Evolutionary conservation across 2,329 filamentous ascomycete genomes (phyloP), one percentile per base, ranked within the genome.

Genomic region (Cytospora chrysosperma): DNA sequence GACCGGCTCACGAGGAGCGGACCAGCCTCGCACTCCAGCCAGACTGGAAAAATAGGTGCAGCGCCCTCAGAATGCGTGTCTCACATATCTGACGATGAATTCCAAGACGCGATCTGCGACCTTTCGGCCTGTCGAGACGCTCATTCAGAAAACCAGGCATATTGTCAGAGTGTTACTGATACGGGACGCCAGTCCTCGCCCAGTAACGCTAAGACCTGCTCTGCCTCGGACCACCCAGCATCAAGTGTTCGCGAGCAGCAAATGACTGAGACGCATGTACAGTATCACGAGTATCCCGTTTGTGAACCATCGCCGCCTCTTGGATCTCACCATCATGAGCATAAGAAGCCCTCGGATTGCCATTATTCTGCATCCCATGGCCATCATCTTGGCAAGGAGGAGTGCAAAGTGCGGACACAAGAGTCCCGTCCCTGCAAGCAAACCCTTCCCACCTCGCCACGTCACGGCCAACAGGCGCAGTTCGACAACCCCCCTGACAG

Each of bases 81-180:
- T 43, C 64, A 55, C 55, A 58, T 56, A 55, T 54, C 63, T 7
- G 57, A 61, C 34, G 52, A 54, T 37, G 65, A 60, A 3, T 70
- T 32, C 37, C 37, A 26, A n/a, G 57, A 58, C 9, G 64, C 58
- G 8, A 9, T 15, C n/a, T 66, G 69, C 60, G 67, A 62, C 15
- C 67, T 67, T 37, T 50, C 59, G 10, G 55, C 30, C 51, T 71
- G 68, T 43, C 66, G 61, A 53, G 67, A 67, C 8, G 70, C 68
- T 15, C 65, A 71, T 62, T 40, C 56, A 17, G 68, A 67, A 19
- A 61, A 70, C 58, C 65, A 62, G 26, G 64, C 69, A 12, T 66
- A 65, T 34, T 66, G 67, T 21, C 68, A 72, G 52, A 68, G 69
- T 32, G 62, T 66, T n/a, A 68, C 61, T 21, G 70, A 67, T 27